Evolutionary conservation across 1,284 basidiomycete species (phyloP).

Genomic region (Caloboletus firmus): DNA sequence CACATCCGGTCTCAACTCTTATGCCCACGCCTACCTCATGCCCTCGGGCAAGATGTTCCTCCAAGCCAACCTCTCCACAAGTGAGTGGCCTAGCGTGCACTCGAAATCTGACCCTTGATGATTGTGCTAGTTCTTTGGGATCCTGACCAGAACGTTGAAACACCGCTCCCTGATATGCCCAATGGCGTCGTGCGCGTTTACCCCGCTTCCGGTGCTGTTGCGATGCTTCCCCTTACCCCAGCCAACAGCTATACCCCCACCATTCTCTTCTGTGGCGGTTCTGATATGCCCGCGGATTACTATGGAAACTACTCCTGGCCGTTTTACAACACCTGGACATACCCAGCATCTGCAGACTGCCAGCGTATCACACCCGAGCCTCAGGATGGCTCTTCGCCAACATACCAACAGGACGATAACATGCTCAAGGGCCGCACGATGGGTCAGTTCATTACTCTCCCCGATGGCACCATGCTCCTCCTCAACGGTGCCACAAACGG

Average conservation of each 20-base stretch:
- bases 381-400: conserved; percentile 50
- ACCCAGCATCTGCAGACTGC: conserved; percentile 62
- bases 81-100: conserved; percentile 12
- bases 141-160: conserved; percentile 58
- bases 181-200: conserved; percentile 78
- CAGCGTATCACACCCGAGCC: conserved; percentile 81
- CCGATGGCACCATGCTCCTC: conserved; percentile 72
- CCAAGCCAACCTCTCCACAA: conserved; percentile 53
- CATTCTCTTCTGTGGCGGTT: conserved; percentile 86
- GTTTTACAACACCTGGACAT: conserved; percentile 60
- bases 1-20: conserved; percentile 58
- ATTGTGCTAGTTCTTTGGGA: conserved; percentile 58
- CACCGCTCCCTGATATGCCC: conserved; percentile 61
- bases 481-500: conserved; percentile 81
- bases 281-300: conserved; percentile 65
- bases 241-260: conserved; percentile 86
- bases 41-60: conserved; percentile 52
- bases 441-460: conserved; percentile 83
- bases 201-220: conserved; percentile 86
- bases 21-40: conserved; percentile 56
- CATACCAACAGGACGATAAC: conserved; percentile 70
- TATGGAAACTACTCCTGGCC: conserved; percentile 73
- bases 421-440: conserved; percentile 75
- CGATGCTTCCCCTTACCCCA: conserved; percentile 88
- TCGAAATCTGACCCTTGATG: not conserved